These are phyloP conservation scores for Hortiboletus flavorubellus DNA, from an alignment of 768 basidiomycete species.

Conservation along the genomic window DNA sequence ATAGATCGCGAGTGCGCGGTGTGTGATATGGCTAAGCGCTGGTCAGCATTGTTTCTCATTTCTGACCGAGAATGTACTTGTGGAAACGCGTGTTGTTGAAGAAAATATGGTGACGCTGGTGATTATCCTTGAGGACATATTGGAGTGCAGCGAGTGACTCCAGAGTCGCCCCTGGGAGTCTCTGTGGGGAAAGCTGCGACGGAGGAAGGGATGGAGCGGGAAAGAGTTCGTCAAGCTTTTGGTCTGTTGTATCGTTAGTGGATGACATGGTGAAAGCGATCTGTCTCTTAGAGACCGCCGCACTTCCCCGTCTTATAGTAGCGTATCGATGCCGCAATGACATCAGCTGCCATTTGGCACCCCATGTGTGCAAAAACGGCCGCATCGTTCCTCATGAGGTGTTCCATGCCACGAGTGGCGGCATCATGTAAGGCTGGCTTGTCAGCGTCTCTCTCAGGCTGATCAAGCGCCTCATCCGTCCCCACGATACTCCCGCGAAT, in stretches of 20 bases:
- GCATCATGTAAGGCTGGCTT: too few species aligned
- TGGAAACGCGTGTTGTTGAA: conserved; percentile 46
- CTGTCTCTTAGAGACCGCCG: neutral
- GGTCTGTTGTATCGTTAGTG: neutral
- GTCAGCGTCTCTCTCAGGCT: too few species aligned
- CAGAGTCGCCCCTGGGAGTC: conserved; percentile 24
- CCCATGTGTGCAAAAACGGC: too few species aligned
- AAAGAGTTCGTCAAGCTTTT: conserved; percentile 22
- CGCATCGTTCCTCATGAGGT: too few species aligned
- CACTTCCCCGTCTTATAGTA: conserved; percentile 1
- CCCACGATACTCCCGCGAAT: too few species aligned
- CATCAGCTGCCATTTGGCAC: too few species aligned
- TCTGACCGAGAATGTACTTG: conserved; percentile 36
- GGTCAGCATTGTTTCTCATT: neutral
- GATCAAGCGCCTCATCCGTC: too few species aligned
- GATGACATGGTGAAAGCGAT: conserved; percentile 12
- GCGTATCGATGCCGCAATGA: too few species aligned
- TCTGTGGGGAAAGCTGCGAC: conserved; percentile 25
- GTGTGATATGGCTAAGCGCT: conserved; percentile 25
- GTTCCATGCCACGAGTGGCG: too few species aligned
- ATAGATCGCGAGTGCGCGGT: conserved; percentile 31
- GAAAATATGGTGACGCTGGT: conserved; percentile 46
- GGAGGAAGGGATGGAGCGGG: conserved; percentile 26
- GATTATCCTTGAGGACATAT: conserved; percentile 45
- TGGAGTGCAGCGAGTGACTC: conserved; percentile 24